These are phyloP conservation scores for Dipteronia dyeriana DNA, from an alignment of 345 rosid genomes.

Conservation along the genomic window DNA sequence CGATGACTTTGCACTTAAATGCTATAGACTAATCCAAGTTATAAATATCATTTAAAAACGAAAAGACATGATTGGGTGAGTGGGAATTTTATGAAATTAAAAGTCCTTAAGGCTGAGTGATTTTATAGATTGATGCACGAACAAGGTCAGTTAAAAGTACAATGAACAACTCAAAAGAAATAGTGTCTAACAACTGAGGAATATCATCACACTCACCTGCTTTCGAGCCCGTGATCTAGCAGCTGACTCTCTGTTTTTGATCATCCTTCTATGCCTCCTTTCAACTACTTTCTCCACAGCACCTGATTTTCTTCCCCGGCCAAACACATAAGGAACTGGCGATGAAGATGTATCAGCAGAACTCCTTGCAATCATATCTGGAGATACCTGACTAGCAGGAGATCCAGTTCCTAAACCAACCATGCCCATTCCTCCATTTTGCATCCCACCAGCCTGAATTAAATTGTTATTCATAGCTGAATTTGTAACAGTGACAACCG, in stretches of 20 bases:
- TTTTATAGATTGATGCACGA: not conserved
- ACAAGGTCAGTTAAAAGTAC: not conserved
- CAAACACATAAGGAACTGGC: constrained; percentile 74
- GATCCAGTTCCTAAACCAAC: constrained; percentile 54
- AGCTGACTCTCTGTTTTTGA: constrained; percentile 96
- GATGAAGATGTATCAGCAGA: constrained; percentile 67
- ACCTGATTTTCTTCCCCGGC: constrained; percentile 68
- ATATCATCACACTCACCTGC: constrained; percentile 59
- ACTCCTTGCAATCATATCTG: constrained; percentile 52
- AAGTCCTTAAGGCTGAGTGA: too few species aligned
- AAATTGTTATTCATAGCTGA: constrained; percentile 43
- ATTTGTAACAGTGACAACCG: constrained; percentile 43
- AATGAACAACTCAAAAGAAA: constrained; percentile 1
- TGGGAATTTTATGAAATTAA: not conserved
- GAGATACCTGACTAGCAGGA: constrained; percentile 62
- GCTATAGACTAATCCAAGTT: not conserved
- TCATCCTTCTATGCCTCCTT: constrained; percentile 98
- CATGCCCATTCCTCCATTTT: constrained; percentile 43
- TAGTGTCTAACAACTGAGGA: not conserved
- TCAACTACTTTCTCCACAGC: constrained; percentile 88
- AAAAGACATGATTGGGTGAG: too few species aligned
- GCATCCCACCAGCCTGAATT: constrained; percentile 39
- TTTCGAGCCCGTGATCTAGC: constrained; percentile 97
- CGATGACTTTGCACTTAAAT: not conserved
- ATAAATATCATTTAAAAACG: not conserved